Percentiles rank a stretch among this genome's conserved stretches.
phyloP scores from a whole-genome alignment of 129 eudicot species.

The Artemisia annua region DNA sequence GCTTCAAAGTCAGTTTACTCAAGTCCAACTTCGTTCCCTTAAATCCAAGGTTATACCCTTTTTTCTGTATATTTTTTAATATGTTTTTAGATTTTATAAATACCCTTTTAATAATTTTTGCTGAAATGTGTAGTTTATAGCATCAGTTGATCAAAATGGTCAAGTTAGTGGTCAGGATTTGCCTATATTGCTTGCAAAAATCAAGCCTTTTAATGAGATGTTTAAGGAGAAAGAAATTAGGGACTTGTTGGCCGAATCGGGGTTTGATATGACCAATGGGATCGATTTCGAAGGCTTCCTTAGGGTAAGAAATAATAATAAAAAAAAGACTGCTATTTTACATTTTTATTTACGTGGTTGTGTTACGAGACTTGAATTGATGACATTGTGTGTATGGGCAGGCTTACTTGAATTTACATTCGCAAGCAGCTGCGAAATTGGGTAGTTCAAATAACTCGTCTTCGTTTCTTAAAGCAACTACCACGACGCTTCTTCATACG shows the following conservation, averaged over 20 bases:
- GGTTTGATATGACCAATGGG: conserved; percentile 53
- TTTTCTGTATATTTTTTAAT: not conserved
- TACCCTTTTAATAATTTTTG: not conserved
- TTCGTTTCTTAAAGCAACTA: conserved; percentile 80
- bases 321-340: not conserved
- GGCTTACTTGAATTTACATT: conserved; percentile 70
- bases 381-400: conserved; percentile 35
- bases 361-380: not conserved
- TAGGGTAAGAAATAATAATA: conserved; percentile 39
- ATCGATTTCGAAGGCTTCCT: conserved; percentile 80
- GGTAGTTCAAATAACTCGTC: conserved; percentile 61
- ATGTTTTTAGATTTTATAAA: not conserved
- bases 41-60: conserved; percentile 59
- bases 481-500: conserved; percentile 89
- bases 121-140: conserved; percentile 48
- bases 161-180: conserved; percentile 55
- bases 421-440: conserved; percentile 56
- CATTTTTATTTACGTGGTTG: not conserved
- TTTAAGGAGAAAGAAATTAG: conserved; percentile 65
- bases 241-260: conserved; percentile 42
- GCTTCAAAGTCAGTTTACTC: conserved; percentile 95
- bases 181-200: conserved; percentile 63
- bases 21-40: conserved; percentile 82
- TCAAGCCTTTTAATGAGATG: conserved; percentile 51
- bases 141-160: conserved; percentile 55